Evolutionary conservation across 1,284 basidiomycete genomes (phyloP), one percentile per base, ranked within the genome.

Genomic region (Volvariella volvacea): DNA sequence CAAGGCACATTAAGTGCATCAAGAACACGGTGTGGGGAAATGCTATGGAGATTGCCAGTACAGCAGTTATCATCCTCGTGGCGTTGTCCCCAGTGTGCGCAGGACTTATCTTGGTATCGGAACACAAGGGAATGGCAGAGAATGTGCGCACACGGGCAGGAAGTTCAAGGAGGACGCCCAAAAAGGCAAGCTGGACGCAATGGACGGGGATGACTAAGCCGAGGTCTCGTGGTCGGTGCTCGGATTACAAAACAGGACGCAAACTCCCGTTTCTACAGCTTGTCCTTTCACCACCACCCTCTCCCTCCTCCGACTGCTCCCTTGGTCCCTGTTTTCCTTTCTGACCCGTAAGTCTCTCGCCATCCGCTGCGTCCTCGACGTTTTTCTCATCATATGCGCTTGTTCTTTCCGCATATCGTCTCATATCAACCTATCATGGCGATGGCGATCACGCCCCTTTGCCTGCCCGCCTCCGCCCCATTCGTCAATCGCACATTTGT

Each of bases 221-320:
- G 33, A 16, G 46, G 40, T 55, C 56, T 52, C 58, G 58, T 60
- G 58, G 54, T 46, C 46, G n/a, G n/a, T 37, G 41, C 28, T 40
- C 42, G 64, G 58, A 48, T 54, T 55, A 63, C 73, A 74, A 74
- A 76, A 66, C 62, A 65, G 62, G 61, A 59, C 58, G 61, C 70
- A 70, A 68, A 66, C 64, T 63, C 52, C 50, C 43, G 46, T 42
- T 28, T 56, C 43, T 55, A 55, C 56, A 58, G 57, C 70, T 74
- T 69, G 60, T 60, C 64, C 68, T 63, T 63, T 60, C 59, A 76
- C 75, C 73, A 76, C 66, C 73, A 74, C 67, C 64, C 62, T 54
- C 57, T 60, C 56, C 55, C 51, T 51, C 45, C 25, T 53, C 50
- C 48, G 46, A 46, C 51, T 44, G 49, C 41, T 40, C 47, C 45